Base-by-base conservation (phyloP, 768 basidiomycete genomes). In the Amanita pallidorosea region DNA sequence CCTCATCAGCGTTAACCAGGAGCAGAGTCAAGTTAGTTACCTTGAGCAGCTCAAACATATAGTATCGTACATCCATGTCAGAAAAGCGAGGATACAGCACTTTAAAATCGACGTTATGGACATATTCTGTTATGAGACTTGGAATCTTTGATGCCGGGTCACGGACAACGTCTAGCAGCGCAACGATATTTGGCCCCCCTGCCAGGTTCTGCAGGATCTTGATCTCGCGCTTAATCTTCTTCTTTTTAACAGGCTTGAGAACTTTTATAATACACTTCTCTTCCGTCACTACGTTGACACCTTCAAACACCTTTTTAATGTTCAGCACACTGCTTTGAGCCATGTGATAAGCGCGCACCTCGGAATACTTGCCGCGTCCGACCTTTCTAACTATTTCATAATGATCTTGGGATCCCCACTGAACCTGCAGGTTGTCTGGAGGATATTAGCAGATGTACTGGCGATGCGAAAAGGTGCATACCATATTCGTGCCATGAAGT, bases 191-290 rank as follows among this genome's bases (percentile, higher is more conserved):
- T 3, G 93, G 93, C 5, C 95, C 95, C 22, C 95, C 94, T 0
- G 93, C 90, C 27, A 98, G 76, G 65, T 97, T 96, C 69, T 94
- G 92, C 22, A 98, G 71, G 61, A 98, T 95, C 75, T 97, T 97
- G 66, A 98, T 96, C 71, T 98, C 95, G 56, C 95, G 79, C 72
- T 97, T 97, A 70, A 97, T 97, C 72, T 98, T 98, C 81, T 98
- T 98, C 81, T 98, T 97, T 79, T 98, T 98, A 36, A 98, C 94
- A 0, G 95, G 95, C 67, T 98, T 98, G 58, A 98, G 76, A 29
- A 98, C 95, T 67, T 98, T 98, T 72, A 98, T 93, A 67, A 95
- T 95, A 66, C 92, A 94, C 69, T 94, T 94, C 68, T 89, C 87
- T 60, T 91, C 88, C 54, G 84, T 86, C 47, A 87, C 81, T 54